Base-by-base conservation (phyloP, 192 early-diverging fungal species). In the Podila clonocystis region DNA sequence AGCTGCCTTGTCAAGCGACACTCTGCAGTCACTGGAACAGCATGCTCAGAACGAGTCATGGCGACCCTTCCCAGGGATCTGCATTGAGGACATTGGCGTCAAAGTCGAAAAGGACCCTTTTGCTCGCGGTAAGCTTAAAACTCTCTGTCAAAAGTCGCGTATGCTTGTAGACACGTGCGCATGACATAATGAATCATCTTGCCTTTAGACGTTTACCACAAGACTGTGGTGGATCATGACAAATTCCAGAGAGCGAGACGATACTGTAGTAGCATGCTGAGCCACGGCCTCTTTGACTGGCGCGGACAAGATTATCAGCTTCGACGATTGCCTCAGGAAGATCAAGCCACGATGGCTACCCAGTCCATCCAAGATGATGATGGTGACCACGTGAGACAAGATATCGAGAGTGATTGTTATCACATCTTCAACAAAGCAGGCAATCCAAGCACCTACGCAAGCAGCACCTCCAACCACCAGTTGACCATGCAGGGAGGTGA, bases 241-340 rank as follows among this genome's bases (percentile, higher is more conserved):
- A 55, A 55, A 26, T 55, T 55, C 52, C 52, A 55, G 24, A n/a
- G 52, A 22, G 52, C 52, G 22, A 55, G 52, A 55, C 20, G 52
- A 55, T 55, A 55, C 52, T 55, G 52, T 22, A 55, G 22, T 8
- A 55, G 8, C 52, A 5, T 55, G 52, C 52, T 55, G 8, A 26
- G n/a, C 52, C 24, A 24, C 52, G n/a, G 24, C 6, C 52, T 24
- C 8, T 55, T 55, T 55, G 52, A 55, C 24, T 55, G 52, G 52
- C 52, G 52, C 0, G 52, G 52, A 12, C 20, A 55, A 55, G 52
- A 55, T 9, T 55, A 55, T 5, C 52, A 55, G 4, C 52, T 55
- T 26, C 52, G 24, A 26, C n/a, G 26, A 1, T 1, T 55, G 8
- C 52, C 52, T 2, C 52, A 55, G 20, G 2, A 24, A 24, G 52